A percentile compares a stretch with the other conserved stretches of the same genome.
Evolutionary conservation across 495 filamentous ascomycete species (phyloP).

Genomic region (Aspergillus kassunensis): DNA sequence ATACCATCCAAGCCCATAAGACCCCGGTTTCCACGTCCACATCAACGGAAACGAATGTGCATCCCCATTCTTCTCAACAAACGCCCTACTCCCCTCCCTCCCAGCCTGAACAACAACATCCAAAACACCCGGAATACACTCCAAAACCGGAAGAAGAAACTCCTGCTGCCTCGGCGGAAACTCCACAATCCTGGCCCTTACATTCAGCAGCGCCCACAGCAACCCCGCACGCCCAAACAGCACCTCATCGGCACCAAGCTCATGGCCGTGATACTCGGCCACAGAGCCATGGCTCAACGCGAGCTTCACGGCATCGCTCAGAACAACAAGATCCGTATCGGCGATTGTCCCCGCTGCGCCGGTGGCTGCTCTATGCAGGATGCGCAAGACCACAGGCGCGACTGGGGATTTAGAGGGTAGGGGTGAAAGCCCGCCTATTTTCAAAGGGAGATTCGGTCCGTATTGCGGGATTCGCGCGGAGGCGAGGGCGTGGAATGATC

Average conservation of each 20-base stretch:
- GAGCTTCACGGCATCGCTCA: slow-evolving; percentile 27
- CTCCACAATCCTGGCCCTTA: slow-evolving; percentile 24
- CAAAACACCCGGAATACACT: slow-evolving; percentile 28
- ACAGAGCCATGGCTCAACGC: slow-evolving; percentile 32
- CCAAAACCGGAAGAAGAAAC: slow-evolving; percentile 21
- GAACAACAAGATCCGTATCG: slow-evolving; percentile 22
- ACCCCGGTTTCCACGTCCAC: slow-evolving; percentile 43
- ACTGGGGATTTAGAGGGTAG: slow-evolving; percentile 29
- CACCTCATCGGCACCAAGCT: slow-evolving; percentile 40
- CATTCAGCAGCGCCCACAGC: slow-evolving; percentile 38
- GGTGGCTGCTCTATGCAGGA: slow-evolving; percentile 21
- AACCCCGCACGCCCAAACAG: slow-evolving; percentile 43
- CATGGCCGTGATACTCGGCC: slow-evolving; percentile 26
- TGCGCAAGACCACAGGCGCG: slow-evolving; percentile 19
- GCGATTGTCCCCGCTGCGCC: slow-evolving; percentile 15
- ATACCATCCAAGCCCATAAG: slow-evolving; percentile 41
- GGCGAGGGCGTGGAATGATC: slow-evolving; percentile 1
- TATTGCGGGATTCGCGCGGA: slow-evolving; percentile 3
- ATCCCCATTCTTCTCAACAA: slow-evolving; percentile 25
- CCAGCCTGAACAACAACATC: slow-evolving; percentile 35
- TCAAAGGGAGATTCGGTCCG: slow-evolving; percentile 8
- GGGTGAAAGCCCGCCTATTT: slow-evolving; percentile 31
- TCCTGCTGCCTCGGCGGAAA: slow-evolving; percentile 10
- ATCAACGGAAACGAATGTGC: slow-evolving; percentile 39
- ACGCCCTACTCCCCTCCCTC: slow-evolving; percentile 29